These are phyloP conservation scores for Russula griseocarnosa DNA, from an alignment of 768 basidiomycete genomes.

Conservation along the genomic window DNA sequence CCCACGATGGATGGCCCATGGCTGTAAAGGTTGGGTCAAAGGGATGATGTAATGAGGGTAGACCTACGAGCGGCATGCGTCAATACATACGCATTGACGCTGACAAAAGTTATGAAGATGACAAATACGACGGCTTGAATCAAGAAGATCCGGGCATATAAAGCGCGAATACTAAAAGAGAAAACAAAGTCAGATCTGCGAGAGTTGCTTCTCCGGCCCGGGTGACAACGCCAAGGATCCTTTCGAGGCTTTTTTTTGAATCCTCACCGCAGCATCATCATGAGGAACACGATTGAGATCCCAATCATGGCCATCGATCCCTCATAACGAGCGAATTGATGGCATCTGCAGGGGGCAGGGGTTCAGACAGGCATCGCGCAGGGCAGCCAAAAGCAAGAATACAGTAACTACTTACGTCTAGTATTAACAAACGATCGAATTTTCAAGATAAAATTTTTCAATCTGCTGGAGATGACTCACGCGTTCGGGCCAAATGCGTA, in stretches of 20 bases:
- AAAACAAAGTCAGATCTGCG: not conserved
- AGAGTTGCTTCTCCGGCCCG: not conserved
- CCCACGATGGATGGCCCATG: not conserved
- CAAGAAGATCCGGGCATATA: constrained; percentile 32
- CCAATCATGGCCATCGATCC: constrained; percentile 49
- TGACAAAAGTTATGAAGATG: constrained; percentile 43
- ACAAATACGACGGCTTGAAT: constrained; percentile 31
- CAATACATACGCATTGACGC: constrained; percentile 53
- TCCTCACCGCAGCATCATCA: constrained; percentile 54
- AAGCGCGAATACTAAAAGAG: constrained; percentile 33
- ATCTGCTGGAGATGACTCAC: constrained; percentile 18
- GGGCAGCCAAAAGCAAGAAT: too few relatives aligned
- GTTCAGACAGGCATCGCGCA: not conserved
- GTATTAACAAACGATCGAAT: not conserved
- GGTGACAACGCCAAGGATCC: too few relatives aligned
- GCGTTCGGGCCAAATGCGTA: constrained; percentile 26
- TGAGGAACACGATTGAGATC: constrained; percentile 48
- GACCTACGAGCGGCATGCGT: constrained; percentile 46
- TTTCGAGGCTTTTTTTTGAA: not conserved
- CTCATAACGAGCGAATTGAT: constrained; percentile 35
- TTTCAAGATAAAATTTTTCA: not conserved
- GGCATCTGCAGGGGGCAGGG: constrained; percentile 23
- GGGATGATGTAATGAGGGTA: too few relatives aligned
- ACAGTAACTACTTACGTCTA: too few relatives aligned
- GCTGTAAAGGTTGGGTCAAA: not conserved